Percentiles rank a stretch among this genome's conserved stretches.
phyloP scores from a whole-genome alignment of 257 asterid species.

The Lavandula angustifolia region DNA sequence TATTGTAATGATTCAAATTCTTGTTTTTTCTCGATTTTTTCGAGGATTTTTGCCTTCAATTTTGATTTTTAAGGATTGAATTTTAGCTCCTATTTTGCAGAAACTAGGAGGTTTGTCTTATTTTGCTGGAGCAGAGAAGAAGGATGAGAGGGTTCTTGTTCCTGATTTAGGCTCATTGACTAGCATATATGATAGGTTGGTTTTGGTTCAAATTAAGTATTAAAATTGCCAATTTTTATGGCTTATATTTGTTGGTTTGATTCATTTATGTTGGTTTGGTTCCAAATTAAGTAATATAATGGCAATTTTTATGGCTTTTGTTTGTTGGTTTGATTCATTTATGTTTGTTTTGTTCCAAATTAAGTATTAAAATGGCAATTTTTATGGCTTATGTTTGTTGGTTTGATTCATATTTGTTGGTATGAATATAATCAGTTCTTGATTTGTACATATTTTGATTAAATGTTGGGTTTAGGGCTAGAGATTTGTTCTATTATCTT shows the following conservation, averaged over 20 bases:
- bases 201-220: conserved; percentile 1
- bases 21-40: neutral
- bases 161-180: conserved; percentile 94
- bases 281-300: too few relatives aligned
- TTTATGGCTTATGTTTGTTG: too few relatives aligned
- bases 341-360: too few relatives aligned
- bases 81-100: conserved; percentile 41
- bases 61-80: conserved; percentile 18
- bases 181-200: conserved; percentile 74
- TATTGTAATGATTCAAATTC: neutral
- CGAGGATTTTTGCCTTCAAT: neutral
- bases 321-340: too few relatives aligned
- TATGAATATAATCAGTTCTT: neutral
- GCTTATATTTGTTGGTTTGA: conserved; percentile 2
- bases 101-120: conserved; percentile 91
- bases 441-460: neutral
- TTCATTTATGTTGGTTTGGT: neutral
- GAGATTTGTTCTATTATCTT: conserved; percentile 89
- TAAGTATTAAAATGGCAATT: too few relatives aligned
- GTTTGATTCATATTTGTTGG: too few relatives aligned
- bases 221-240: conserved; percentile 14
- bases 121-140: conserved; percentile 97
- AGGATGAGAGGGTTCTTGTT: conserved; percentile 92
- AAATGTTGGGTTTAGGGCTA: conserved; percentile 53
- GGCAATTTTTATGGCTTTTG: too few relatives aligned